Evolutionary conservation across 164 flowering plant species (phyloP), one percentile per base, ranked within the genome.

Genomic region (Liquidambar formosana): DNA sequence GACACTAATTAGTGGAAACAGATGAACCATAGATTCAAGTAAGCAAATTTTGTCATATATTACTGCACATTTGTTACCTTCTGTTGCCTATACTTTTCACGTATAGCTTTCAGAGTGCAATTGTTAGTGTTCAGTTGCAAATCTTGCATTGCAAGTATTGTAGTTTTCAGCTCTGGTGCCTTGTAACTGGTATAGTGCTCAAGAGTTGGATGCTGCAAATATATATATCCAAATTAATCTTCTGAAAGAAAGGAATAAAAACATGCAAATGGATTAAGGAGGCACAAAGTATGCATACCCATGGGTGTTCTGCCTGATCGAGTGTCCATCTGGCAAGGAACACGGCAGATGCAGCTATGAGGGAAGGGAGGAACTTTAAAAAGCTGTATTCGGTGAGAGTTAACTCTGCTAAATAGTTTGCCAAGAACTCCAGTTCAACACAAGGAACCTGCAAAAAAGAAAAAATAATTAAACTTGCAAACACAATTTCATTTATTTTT

Each of bases 281-380:
- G 58, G 25, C 44, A 22, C 14, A 58, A 56, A 60, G 49, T 51
- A 54, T 67, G 67, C 86, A 57, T 54, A 89, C 94, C 94, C 94
- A 89, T 33, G 94, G 92, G 65, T 89, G 77, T 21, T 61, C 77
- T 15, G 88, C 76, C 61, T 80, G 90, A 64, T 85, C 73, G 57
- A 86, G 78, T 18, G 89, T 86, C 94, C 94, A 89, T 83, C 82
- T 79, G 16, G 94, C 92, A 51, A 89, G 84, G 57, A 86, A 83
- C 11, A 87, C 85, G 19, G 90, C 89, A 45, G 94, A 86, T 51
- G 94, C 92, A 65, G 94, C 94, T 28, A 81, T 61, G 2, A 81
- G 79, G 23, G 94, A 89, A 61, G 92, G 92, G 4, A 82, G 75
- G 71, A 70, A 81, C 73, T 81, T 76, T 3, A 89, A 74, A 76